Base-by-base conservation (phyloP, 2,329 filamentous ascomycete genomes). In the Pestalotiopsis sp. region DNA sequence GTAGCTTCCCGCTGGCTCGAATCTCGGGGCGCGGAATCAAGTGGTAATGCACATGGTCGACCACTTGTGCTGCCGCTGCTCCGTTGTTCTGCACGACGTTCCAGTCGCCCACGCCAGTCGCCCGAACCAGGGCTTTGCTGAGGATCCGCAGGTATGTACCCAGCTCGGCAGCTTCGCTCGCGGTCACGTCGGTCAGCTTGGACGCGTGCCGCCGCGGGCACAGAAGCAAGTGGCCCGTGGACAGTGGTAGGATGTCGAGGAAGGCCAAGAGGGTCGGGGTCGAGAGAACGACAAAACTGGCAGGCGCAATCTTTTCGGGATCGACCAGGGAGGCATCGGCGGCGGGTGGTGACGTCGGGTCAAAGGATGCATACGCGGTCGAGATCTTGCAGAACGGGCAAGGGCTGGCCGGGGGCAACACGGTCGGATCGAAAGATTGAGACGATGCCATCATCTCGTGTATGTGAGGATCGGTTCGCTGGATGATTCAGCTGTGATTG, bases 31-130 rank as follows among this genome's bases (percentile, higher is more conserved):
- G 84, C 0, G 95, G 95, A 41, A 99, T 97, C 66, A 98, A 87
- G 75, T 99, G 96, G 79, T 97, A 98, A 80, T 99, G 95, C 63
- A 97, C 91, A 80, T 98, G 95, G 25, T 92, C 92, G 1, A 98
- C 94, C 17, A 97, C 94, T 82, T 98, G 95, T 2, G 94, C 94
- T 2, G 95, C 95, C 39, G 94, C 89, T 3, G 91, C 91, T 17
- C 95, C 94, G 75, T 98, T 98, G 79, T 98, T 98, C 83, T 98
- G 95, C 67, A 98, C 93, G 38, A 98, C 90, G 80, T 99, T 99
- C 92, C 95, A 98, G 81, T 98, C 95, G 64, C 85, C 85, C 1
- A 93, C 88, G 11, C 91, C 92, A 2, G 91, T 93, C 0, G 90
- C 89, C 65, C 84, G 85, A 39, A 90, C 87, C 49, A 97, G 85